These are phyloP conservation scores for Exobasidium rhododendri DNA, from an alignment of 1,284 basidiomycete species.

Conservation along the genomic window DNA sequence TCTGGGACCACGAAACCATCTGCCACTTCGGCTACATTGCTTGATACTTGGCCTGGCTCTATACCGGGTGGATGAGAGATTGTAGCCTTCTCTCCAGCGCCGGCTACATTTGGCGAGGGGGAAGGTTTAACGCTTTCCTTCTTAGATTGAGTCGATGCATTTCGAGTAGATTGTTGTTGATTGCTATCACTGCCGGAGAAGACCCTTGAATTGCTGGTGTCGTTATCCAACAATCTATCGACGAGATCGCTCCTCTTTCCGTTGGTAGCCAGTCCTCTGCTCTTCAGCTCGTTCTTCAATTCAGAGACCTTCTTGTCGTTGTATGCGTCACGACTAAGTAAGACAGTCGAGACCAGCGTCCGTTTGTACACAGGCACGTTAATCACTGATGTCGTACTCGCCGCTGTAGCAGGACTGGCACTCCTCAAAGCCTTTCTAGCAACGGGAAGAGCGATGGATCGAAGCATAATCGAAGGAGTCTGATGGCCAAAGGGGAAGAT, in stretches of 20 bases:
- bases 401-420: not conserved
- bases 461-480: constrained; percentile 3
- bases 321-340: constrained; percentile 15
- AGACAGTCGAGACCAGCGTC: constrained; percentile 16
- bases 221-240: constrained; percentile 15
- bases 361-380: constrained; percentile 5
- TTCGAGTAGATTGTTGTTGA: not conserved
- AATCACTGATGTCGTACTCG: not conserved
- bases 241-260: constrained; percentile 16
- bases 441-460: not conserved
- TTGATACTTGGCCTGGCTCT: constrained; percentile 17
- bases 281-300: constrained; percentile 15
- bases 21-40: not conserved
- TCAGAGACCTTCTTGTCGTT: constrained; percentile 8
- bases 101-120: not conserved
- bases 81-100: not conserved
- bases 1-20: constrained; percentile 1
- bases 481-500: no score
- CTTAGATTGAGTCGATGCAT: not conserved
- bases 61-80: constrained; percentile 16
- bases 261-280: constrained; percentile 17
- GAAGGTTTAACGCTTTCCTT: not conserved
- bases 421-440: not conserved
- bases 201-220: constrained; percentile 5
- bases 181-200: not conserved